A percentile compares a stretch with the other conserved stretches of the same genome.
phyloP scores from a whole-genome alignment of 768 basidiomycete species.

The Crepidotus variabilis region DNA sequence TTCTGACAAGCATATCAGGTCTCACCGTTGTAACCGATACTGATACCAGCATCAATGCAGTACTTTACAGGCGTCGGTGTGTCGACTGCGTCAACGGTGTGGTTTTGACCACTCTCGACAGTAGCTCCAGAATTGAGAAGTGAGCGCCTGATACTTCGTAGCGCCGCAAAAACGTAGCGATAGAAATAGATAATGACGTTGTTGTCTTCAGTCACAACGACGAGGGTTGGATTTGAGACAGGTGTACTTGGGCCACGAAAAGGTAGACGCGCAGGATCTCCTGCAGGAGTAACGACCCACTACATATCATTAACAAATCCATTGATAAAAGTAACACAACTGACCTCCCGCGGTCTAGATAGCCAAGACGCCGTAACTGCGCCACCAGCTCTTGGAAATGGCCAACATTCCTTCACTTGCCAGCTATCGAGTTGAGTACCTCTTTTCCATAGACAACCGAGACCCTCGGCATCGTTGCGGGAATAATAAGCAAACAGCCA shows the following conservation, averaged over 20 bases:
- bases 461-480: constrained; percentile 48
- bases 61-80: constrained; percentile 29
- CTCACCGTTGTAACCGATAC: constrained; percentile 56
- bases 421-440: constrained; percentile 60
- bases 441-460: constrained; percentile 64
- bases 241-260: constrained; percentile 54
- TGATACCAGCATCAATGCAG: constrained; percentile 59
- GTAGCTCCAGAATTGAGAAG: constrained; percentile 37
- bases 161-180: constrained; percentile 36
- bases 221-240: constrained; percentile 48
- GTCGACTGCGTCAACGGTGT: constrained; percentile 27
- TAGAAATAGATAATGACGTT: constrained; percentile 52
- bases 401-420: constrained; percentile 55
- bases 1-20: background rate
- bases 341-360: constrained; percentile 55
- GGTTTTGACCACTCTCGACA: constrained; percentile 24
- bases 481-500: constrained; percentile 71
- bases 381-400: constrained; percentile 45
- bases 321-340: constrained; percentile 9
- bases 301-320: constrained; percentile 20
- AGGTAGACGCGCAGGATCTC: constrained; percentile 52
- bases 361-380: constrained; percentile 65
- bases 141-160: constrained; percentile 48
- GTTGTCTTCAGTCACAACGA: constrained; percentile 65
- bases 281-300: constrained; percentile 49